phyloP scores from a whole-genome alignment of 805 yeast species.

The Candida tibetensis region DNA sequence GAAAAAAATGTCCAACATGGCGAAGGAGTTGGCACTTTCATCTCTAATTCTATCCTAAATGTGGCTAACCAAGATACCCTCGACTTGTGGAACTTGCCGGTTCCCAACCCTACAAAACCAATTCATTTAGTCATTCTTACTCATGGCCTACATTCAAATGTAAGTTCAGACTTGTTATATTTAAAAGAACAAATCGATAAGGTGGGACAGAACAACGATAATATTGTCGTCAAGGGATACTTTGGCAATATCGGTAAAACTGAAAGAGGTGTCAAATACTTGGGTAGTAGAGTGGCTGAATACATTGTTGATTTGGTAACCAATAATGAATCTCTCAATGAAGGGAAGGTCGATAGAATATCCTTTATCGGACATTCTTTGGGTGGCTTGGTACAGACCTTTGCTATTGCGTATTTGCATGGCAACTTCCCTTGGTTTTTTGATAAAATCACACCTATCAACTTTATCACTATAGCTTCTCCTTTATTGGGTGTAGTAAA shows the following conservation, averaged over 20 bases:
- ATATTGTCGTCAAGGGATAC: slow-evolving; percentile 78
- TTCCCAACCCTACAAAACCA: slow-evolving; percentile 47
- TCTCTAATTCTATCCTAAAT: slow-evolving; percentile 27
- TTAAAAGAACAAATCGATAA: slow-evolving; percentile 75
- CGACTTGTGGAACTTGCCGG: slow-evolving; percentile 74
- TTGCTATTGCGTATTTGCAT: slow-evolving; percentile 79
- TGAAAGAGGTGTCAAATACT: slow-evolving; percentile 79
- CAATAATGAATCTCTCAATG: slow-evolving; percentile 36
- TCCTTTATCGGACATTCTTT: slow-evolving; percentile 92
- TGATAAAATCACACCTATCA: slow-evolving; percentile 60
- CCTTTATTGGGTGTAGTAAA: slow-evolving; percentile 86
- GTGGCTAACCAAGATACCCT: slow-evolving; percentile 59
- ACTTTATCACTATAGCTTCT: slow-evolving; percentile 80
- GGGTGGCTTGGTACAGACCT: slow-evolving; percentile 90
- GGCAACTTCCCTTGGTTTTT: slow-evolving; percentile 72
- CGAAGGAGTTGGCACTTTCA: slow-evolving; percentile 30
- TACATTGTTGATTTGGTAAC: slow-evolving; percentile 57
- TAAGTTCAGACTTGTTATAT: slow-evolving; percentile 86
- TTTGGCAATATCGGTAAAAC: slow-evolving; percentile 84
- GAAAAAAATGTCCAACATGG: slow-evolving; percentile 18
- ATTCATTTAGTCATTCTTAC: slow-evolving; percentile 82
- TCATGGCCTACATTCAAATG: slow-evolving; percentile 90
- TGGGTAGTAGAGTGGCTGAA: slow-evolving; percentile 80
- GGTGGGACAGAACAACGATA: slow-evolving; percentile 44
- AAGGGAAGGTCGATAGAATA: slow-evolving; percentile 51